Evolutionary conservation across 2,329 filamentous ascomycete genomes (phyloP).

Genomic region (Neoascochyta sp.): DNA sequence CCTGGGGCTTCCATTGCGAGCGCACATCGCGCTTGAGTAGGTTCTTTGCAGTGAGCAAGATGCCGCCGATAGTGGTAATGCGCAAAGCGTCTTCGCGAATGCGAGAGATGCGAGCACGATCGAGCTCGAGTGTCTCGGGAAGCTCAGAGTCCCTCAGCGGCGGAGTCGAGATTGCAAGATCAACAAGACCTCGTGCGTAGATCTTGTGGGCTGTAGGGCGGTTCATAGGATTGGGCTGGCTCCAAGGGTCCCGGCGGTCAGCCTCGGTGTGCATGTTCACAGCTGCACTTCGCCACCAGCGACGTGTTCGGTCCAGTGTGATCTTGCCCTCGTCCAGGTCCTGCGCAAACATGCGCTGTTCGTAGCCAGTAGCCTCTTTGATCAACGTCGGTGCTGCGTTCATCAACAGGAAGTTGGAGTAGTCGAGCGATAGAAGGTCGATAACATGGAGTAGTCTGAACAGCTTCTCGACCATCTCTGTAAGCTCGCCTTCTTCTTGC

Average conservation of each 20-base stretch:
- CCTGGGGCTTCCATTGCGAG: constrained; percentile 71
- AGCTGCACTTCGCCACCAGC: constrained; percentile 63
- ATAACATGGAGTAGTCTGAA: constrained; percentile 73
- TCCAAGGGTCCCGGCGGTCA: constrained; percentile 64
- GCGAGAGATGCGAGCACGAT: constrained; percentile 59
- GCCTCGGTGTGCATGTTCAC: constrained; percentile 63
- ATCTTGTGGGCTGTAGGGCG: constrained; percentile 66
- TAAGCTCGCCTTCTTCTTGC: constrained; percentile 43
- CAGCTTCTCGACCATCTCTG: constrained; percentile 69
- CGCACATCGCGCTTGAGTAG: constrained; percentile 77
- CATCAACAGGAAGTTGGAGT: constrained; percentile 75
- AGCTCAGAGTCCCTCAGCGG: constrained; percentile 54
- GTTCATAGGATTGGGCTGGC: constrained; percentile 52
- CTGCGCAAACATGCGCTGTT: constrained; percentile 66
- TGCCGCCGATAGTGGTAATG: constrained; percentile 69
- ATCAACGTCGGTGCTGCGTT: constrained; percentile 68
- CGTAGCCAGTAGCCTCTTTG: constrained; percentile 67
- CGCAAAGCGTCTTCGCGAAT: constrained; percentile 58
- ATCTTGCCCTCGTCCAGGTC: constrained; percentile 57
- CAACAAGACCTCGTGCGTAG: constrained; percentile 71
- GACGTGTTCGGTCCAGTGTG: constrained; percentile 57
- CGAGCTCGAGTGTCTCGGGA: constrained; percentile 71
- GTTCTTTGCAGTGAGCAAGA: constrained; percentile 77
- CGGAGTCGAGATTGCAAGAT: constrained; percentile 67
- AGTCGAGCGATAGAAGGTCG: constrained; percentile 74